These are phyloP conservation scores for Beauveria brongniartii DNA, from an alignment of 2,329 filamentous ascomycete genomes.

Conservation along the genomic window DNA sequence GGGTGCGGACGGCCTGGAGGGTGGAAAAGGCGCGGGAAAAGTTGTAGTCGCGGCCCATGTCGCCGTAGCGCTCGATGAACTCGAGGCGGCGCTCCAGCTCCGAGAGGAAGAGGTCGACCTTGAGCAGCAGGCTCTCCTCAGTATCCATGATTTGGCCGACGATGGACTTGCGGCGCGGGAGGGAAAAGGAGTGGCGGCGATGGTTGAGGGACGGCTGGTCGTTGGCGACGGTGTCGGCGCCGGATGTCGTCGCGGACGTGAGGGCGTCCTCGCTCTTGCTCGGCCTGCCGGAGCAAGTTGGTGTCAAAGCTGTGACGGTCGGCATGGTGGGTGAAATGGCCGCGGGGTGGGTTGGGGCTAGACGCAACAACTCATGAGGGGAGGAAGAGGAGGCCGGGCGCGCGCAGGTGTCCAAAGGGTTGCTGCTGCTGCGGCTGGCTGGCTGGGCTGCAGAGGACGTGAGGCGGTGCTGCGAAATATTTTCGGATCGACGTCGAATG, in stretches of 20 bases:
- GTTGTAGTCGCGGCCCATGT: conserved; percentile 73
- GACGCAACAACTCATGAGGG: background rate
- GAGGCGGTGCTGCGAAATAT: background rate
- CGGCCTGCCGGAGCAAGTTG: conserved; percentile 28
- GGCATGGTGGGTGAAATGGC: conserved; percentile 23
- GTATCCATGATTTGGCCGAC: conserved; percentile 53
- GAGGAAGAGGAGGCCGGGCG: background rate
- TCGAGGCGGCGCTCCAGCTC: conserved; percentile 83
- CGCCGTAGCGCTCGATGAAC: conserved; percentile 80
- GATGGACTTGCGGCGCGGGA: conserved; percentile 50
- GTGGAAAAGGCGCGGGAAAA: conserved; percentile 80
- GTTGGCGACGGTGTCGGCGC: conserved; percentile 32
- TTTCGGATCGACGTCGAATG: conserved; percentile 10
- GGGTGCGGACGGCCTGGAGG: conserved; percentile 74
- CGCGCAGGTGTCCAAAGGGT: background rate
- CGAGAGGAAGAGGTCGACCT: conserved; percentile 71
- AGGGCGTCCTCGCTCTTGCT: conserved; percentile 27
- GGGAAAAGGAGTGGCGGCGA: conserved; percentile 50
- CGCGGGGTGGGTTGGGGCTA: background rate
- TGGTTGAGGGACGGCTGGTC: background rate
- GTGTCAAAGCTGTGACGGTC: conserved; percentile 29
- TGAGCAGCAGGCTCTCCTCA: conserved; percentile 53
- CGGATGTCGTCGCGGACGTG: conserved; percentile 30
- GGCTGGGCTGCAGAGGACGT: background rate
- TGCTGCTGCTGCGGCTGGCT: no score